Evolutionary conservation across 257 asterid genomes (phyloP).

Genomic region (Dorcoceras hygrometricum): DNA sequence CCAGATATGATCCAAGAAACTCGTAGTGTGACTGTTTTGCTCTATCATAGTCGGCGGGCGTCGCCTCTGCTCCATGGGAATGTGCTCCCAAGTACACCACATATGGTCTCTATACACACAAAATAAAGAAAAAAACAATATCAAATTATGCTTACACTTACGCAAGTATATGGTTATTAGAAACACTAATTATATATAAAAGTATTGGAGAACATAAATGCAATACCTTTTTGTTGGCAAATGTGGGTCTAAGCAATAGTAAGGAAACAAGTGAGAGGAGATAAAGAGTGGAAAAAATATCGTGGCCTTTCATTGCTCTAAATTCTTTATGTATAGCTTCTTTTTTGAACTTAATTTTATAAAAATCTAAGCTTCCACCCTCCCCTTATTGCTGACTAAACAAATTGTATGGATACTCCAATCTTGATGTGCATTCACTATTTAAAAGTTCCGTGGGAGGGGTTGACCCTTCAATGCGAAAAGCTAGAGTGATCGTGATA

Average conservation of each 20-base stretch:
- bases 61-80: conserved; percentile 52
- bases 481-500: not conserved
- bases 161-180: not conserved
- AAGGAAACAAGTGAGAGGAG: conserved; percentile 44
- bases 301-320: conserved; percentile 45
- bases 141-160: not conserved
- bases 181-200: conserved; percentile 1
- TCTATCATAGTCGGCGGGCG: conserved; percentile 54
- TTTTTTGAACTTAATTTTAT: conserved; percentile 2
- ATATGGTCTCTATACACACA: conserved; percentile 52
- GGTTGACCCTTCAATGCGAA: conserved; percentile 32
- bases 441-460: conserved; percentile 28
- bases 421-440: conserved; percentile 24
- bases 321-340: not conserved
- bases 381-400: conserved; percentile 15
- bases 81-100: conserved; percentile 94
- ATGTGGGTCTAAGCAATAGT: conserved; percentile 58
- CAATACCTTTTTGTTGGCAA: conserved; percentile 69
- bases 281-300: conserved; percentile 34
- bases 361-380: conserved; percentile 15
- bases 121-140: conserved; percentile 10
- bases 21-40: conserved; percentile 63
- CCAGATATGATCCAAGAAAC: conserved; percentile 77
- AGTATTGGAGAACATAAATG: conserved; percentile 25
- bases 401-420: conserved; percentile 19